Conservation (phyloP, 2,329 filamentous ascomycete species). For the Exophiala viscosa region DNA sequence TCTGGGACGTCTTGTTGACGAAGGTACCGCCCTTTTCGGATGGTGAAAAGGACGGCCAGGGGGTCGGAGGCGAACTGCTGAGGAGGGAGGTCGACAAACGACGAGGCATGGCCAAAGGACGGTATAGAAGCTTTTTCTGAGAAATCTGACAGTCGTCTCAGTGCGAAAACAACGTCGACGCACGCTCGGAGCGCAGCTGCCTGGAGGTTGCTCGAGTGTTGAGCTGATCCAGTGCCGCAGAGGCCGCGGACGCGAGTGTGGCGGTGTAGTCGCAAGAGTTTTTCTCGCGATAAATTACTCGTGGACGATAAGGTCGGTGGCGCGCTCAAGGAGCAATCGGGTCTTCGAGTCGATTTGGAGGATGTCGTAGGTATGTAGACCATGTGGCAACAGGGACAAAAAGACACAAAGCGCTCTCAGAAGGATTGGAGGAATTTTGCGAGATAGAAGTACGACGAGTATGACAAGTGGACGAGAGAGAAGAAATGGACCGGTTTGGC, state of each 20-base stretch:
- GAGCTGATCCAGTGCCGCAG: background rate
- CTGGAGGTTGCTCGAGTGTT: background rate
- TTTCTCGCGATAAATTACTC: background rate
- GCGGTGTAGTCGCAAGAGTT: conserved; percentile 16
- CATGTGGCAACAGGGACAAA: background rate
- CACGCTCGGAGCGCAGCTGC: conserved; percentile 4
- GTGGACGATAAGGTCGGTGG: background rate
- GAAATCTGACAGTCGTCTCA: conserved; percentile 3
- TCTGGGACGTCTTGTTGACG: conserved; percentile 51
- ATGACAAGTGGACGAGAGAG: background rate
- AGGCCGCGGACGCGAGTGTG: conserved; percentile 11
- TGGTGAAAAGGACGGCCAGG: conserved; percentile 48
- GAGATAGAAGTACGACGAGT: conserved; percentile 12
- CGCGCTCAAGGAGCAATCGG: background rate
- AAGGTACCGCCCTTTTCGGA: conserved; percentile 49
- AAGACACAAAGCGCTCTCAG: background rate
- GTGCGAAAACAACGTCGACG: background rate
- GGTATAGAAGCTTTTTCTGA: background rate
- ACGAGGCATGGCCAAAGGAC: conserved; percentile 55
- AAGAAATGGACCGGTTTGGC: conserved; percentile 9
- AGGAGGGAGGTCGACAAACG: conserved; percentile 58
- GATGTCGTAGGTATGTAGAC: background rate
- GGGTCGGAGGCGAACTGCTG: conserved; percentile 48
- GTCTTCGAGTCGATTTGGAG: background rate
- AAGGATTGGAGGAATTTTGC: background rate